Evolutionary conservation across 495 filamentous ascomycete genomes (phyloP), one percentile per base, ranked within the genome.

Genomic region (Hypomontagnella monticulosa): DNA sequence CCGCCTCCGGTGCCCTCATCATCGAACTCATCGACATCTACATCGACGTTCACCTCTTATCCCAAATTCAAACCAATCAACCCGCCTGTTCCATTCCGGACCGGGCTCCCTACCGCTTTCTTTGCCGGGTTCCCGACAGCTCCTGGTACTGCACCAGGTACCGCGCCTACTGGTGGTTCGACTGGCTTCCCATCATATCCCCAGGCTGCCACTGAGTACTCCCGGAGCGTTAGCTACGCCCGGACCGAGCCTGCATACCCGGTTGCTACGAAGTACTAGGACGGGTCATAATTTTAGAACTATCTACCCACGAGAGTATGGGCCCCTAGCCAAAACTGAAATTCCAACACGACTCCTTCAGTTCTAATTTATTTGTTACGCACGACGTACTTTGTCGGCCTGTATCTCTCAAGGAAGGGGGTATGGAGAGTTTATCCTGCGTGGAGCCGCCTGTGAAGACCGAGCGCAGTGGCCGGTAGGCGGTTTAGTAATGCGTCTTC

Each of bases 191-290:
- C 32, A 4, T 16, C 30, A 5, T 32, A 42, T 30, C 42, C 46
- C 2, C 54, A 15, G 1, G 12, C 19, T 7, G 27, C 54, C 37
- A 20, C 47, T 30, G 8, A 19, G 11, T 61, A 61, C 48, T 53
- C 58, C 4, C 48, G 30, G n/a, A 53, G 12, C 30, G 48, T 61
- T 2, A 54, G 38, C 58, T 61, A 53, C 58, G 18, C 48, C 30
- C 58, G 58, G 30, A 53, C 58, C 19, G 46, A 14, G 18, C 1
- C 38, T 4, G 48, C 14, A 5, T 50, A 50, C 40, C 16, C 48
- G n/a, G 58, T 20, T 14, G 14, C 48, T 12, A 44, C 58, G 7
- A 10, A 37, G 6, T 32, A 38, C 48, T 59, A 51, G 36, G 30
- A 4, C 8, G 34, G 11, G 8, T 38, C n/a, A 14, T 50, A 4